Base-by-base conservation (phyloP, 257 asterid genomes). In the Craterostigma plantagineum region DNA sequence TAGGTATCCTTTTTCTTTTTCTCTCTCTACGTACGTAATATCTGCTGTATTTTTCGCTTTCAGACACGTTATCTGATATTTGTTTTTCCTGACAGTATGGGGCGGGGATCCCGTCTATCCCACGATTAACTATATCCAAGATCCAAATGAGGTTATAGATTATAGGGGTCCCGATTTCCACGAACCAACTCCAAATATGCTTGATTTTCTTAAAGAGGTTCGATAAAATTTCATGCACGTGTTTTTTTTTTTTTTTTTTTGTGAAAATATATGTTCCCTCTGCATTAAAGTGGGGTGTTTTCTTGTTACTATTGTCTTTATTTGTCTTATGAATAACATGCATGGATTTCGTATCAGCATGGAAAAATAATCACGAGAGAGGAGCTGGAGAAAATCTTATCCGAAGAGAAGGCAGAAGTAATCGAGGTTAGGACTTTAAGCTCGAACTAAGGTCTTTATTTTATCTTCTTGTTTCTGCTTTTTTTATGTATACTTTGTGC, bases 91-190 rank as follows among this genome's bases (percentile, higher is more conserved):
- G 66, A 73, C 79, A 85, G 96, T 85, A 67, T 85, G 96, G 96
- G 96, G 96, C 54, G 96, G 96, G 50, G 96, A 85, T 56, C 96
- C 98, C 14, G 98, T 87, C 56, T 87, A 87, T 63, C 98, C 98
- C 15, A 87, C 98, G 8, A 60, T 87, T 14, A 87, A 87, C 55
- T 87, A 87, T 64, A 82, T 87, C 61, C 98, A 87, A 71, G 98
- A 87, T 57, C 98, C 98, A 43, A 48, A 87, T 49, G 95, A 66
- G 61, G 85, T 82, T 63, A 79, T 82, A 49, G 98, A 87, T 73
- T 87, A 50, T 67, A 68, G 98, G 65, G 95, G 95, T 57, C 79
- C 98, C 17, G 95, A 87, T 50, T 87, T 87, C 60, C 98, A 87
- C 10, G 98, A 87, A 63, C 98, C 98, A 49, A 87, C 98, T 53